Conservation (phyloP, 768 basidiomycete species). For the Hortiboletus campestris region DNA sequence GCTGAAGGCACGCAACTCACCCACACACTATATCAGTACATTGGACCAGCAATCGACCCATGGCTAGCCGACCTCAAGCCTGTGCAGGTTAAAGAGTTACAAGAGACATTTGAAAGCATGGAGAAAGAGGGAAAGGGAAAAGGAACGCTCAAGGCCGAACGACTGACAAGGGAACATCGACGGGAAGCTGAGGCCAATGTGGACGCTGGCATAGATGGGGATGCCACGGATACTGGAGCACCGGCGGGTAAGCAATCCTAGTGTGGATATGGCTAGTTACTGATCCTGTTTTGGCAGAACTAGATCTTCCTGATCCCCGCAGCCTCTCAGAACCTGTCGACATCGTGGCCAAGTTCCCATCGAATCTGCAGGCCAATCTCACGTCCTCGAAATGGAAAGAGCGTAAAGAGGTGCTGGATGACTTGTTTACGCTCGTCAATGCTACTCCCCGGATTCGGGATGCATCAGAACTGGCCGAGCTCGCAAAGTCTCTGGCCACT, state of each 20-base stretch:
- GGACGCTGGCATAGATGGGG: constrained; percentile 33
- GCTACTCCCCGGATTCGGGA: constrained; percentile 78
- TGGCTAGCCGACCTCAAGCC: constrained; percentile 91
- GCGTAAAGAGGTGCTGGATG: constrained; percentile 87
- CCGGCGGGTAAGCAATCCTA: constrained; percentile 45
- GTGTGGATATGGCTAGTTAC: not conserved
- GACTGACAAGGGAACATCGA: constrained; percentile 73
- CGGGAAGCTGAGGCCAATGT: constrained; percentile 61
- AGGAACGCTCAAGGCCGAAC: constrained; percentile 74
- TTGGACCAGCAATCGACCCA: constrained; percentile 80
- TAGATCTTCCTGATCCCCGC: constrained; percentile 68
- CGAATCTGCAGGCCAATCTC: constrained; percentile 68
- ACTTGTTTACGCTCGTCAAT: constrained; percentile 67
- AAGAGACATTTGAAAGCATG: constrained; percentile 82
- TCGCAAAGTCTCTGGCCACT: constrained; percentile 71
- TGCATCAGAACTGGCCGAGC: constrained; percentile 69
- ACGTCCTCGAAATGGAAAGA: constrained; percentile 98
- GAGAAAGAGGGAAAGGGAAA: constrained; percentile 85
- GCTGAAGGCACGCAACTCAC: constrained; percentile 82
- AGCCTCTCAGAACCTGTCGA: constrained; percentile 79
- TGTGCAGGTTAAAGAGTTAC: constrained; percentile 94
- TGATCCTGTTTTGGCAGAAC: constrained; percentile 36
- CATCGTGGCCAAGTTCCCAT: constrained; percentile 71
- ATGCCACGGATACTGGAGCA: constrained; percentile 43
- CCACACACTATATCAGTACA: constrained; percentile 78